phyloP scores from a whole-genome alignment of 306 rosid species.

The Vachellia collinsii region DNA sequence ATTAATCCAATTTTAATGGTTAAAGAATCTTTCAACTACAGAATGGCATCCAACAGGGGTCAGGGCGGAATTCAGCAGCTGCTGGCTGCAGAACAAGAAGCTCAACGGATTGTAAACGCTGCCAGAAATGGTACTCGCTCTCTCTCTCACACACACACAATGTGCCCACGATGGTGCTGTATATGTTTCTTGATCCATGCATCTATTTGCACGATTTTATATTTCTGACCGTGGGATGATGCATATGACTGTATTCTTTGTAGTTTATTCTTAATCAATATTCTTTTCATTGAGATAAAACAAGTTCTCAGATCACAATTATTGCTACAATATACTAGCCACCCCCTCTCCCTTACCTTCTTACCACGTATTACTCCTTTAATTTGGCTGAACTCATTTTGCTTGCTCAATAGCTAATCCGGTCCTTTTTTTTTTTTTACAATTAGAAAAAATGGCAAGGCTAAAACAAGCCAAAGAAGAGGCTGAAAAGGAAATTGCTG shows the following conservation, averaged over 20 bases:
- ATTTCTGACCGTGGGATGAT: neutral
- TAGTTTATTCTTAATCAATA: constrained; percentile 1
- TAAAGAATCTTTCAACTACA: constrained; percentile 37
- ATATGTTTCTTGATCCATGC: neutral
- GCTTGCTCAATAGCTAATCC: constrained; percentile 28
- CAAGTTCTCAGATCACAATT: neutral
- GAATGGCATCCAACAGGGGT: constrained; percentile 81
- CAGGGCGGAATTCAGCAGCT: constrained; percentile 98
- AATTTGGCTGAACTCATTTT: constrained; percentile 1
- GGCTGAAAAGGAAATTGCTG: constrained; percentile 85
- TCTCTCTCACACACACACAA: neutral
- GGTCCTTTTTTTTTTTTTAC: constrained; percentile 24
- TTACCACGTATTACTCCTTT: neutral
- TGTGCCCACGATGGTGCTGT: neutral
- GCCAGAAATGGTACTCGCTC: constrained; percentile 71
- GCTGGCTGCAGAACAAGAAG: constrained; percentile 97
- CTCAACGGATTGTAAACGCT: constrained; percentile 92
- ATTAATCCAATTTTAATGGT: constrained; percentile 18
- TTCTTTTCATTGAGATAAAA: constrained; percentile 5
- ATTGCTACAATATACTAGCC: neutral
- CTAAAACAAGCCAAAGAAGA: constrained; percentile 96
- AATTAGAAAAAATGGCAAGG: constrained; percentile 79
- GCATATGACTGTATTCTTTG: neutral
- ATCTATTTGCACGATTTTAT: neutral
- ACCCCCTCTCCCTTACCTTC: neutral